Percentiles rank a stretch among this genome's conserved stretches.
Evolutionary conservation across 2,329 filamentous ascomycete genomes (phyloP).

Genomic region (Penicillium italicum): DNA sequence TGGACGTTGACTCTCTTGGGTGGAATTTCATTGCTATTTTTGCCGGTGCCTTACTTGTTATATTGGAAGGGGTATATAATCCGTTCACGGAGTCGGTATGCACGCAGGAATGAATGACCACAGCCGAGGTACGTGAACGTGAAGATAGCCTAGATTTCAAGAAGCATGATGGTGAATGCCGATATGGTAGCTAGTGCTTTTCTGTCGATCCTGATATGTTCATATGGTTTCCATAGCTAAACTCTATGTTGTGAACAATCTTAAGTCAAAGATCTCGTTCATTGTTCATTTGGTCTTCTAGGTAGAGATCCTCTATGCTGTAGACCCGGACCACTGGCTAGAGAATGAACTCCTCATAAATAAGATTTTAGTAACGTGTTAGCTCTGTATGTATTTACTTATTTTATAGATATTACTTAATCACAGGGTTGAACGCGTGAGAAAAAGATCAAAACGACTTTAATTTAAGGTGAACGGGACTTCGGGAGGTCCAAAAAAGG

Average conservation of each 20-base stretch:
- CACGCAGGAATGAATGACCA: conserved; percentile 1
- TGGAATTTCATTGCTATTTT: conserved; percentile 34
- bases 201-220: neutral
- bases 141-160: neutral
- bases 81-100: conserved; percentile 15
- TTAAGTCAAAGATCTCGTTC: neutral
- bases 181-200: neutral
- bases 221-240: neutral
- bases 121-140: neutral
- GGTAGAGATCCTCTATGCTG: neutral
- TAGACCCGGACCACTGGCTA: no score
- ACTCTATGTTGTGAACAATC: neutral
- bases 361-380: no score
- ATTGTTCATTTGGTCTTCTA: neutral
- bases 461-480: neutral
- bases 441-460: neutral
- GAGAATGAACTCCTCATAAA: no score
- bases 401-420: no score
- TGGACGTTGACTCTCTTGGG: conserved; percentile 43
- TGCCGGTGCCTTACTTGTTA: conserved; percentile 46
- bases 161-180: neutral
- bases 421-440: no score
- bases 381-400: no score
- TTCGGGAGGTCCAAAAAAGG: no score
- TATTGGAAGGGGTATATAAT: conserved; percentile 26